phyloP scores from a whole-genome alignment of 2,329 filamentous ascomycete genomes.

The Scedosporium minutisporum region DNA sequence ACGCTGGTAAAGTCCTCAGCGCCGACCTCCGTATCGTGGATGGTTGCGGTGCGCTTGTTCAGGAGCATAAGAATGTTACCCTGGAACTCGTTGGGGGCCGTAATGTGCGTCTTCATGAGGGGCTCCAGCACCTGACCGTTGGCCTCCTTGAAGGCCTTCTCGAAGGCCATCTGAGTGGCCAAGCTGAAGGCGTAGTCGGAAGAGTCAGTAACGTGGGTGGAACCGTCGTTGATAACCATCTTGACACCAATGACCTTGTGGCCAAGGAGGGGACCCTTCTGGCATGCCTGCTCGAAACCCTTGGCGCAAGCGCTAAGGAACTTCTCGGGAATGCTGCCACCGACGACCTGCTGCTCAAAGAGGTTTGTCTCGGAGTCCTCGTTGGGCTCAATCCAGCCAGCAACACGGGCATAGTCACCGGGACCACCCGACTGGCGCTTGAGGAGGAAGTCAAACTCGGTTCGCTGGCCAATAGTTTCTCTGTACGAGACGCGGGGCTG shows the following conservation, averaged over 20 bases:
- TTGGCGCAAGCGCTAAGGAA: constrained; percentile 91
- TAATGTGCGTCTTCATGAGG: constrained; percentile 96
- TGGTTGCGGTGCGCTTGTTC: constrained; percentile 93
- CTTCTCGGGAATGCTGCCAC: constrained; percentile 90
- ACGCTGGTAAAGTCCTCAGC: constrained; percentile 87
- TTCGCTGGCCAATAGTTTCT: constrained; percentile 73
- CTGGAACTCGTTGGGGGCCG: constrained; percentile 93
- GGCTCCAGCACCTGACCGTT: constrained; percentile 84
- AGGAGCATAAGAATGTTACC: constrained; percentile 88
- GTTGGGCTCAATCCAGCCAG: constrained; percentile 84
- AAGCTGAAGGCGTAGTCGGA: constrained; percentile 93
- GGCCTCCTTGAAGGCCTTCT: constrained; percentile 77
- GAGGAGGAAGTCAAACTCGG: constrained; percentile 85
- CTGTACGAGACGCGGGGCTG: constrained; percentile 95
- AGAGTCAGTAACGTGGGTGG: constrained; percentile 95
- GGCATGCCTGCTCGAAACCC: constrained; percentile 75
- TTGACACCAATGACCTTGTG: constrained; percentile 82
- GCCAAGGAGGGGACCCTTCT: constrained; percentile 82
- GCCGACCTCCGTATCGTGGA: constrained; percentile 91
- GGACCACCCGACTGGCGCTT: constrained; percentile 94
- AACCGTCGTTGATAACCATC: constrained; percentile 94
- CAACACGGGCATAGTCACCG: constrained; percentile 88
- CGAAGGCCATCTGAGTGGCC: constrained; percentile 92
- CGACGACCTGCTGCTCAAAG: constrained; percentile 80
- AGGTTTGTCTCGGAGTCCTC: constrained; percentile 62